phyloP scores from a whole-genome alignment of 2,329 filamentous ascomycete genomes.

The Trichoderma guizhouense region DNA sequence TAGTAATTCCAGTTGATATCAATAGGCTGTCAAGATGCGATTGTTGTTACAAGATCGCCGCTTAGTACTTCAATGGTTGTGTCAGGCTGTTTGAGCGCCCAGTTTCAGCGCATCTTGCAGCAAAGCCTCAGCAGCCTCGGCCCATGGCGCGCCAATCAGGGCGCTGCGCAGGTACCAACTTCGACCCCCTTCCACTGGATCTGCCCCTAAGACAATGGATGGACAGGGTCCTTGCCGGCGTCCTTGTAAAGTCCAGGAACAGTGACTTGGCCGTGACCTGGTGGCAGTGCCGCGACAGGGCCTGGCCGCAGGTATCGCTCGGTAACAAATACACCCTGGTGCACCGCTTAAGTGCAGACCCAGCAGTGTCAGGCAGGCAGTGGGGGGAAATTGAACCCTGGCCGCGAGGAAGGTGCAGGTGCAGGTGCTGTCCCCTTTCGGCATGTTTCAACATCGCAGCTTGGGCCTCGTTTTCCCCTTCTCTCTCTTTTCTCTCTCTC shows the following conservation, averaged over 20 bases:
- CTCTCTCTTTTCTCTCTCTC: background rate
- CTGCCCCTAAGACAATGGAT: constrained; percentile 9
- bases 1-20: background rate
- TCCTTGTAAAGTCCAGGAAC: background rate
- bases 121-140: background rate
- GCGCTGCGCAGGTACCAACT: background rate
- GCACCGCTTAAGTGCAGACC: background rate
- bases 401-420: background rate
- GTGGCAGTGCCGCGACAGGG: background rate
- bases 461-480: constrained; percentile 23
- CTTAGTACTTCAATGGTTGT: background rate
- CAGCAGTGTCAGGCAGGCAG: background rate
- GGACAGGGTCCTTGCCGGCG: background rate
- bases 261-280: background rate
- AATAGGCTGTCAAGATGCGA: background rate
- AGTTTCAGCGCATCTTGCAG: constrained; percentile 3
- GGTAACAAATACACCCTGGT: background rate
- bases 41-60: background rate
- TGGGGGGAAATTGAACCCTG: background rate
- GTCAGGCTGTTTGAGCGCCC: background rate
- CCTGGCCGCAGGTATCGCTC: background rate
- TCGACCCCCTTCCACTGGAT: constrained; percentile 11
- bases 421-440: constrained; percentile 10
- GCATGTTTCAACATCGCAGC: constrained; percentile 19
- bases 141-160: background rate